These are phyloP conservation scores for Gastrolobium villosum DNA, from an alignment of 306 rosid species.

Conservation along the genomic window DNA sequence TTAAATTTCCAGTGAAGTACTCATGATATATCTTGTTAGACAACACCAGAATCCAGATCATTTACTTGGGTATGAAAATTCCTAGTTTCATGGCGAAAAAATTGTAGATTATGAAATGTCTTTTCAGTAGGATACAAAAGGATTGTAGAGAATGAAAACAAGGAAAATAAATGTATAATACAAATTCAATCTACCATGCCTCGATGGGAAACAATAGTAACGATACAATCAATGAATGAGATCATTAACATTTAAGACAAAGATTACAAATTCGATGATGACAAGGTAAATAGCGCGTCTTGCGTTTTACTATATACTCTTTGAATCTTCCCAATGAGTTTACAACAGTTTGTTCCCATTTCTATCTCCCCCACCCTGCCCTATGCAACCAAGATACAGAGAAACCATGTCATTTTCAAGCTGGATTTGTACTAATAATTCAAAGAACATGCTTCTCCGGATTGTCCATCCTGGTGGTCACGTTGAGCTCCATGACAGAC, in stretches of 20 bases:
- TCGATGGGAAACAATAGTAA: constrained; percentile 35
- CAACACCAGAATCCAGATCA: too few relatives aligned
- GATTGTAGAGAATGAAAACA: constrained; percentile 33
- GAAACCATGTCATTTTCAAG: constrained; percentile 57
- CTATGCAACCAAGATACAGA: background rate
- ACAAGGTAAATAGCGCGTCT: constrained; percentile 28
- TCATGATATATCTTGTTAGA: too few relatives aligned
- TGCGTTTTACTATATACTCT: constrained; percentile 46
- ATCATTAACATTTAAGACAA: constrained; percentile 43
- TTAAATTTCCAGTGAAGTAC: too few relatives aligned
- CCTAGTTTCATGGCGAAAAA: constrained; percentile 8
- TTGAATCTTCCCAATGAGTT: constrained; percentile 30
- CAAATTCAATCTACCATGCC: constrained; percentile 23
- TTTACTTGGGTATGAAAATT: background rate
- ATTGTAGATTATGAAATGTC: background rate
- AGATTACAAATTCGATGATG: constrained; percentile 25
- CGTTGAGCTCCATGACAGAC: constrained; percentile 68
- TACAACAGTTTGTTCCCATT: constrained; percentile 27
- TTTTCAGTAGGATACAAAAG: constrained; percentile 6
- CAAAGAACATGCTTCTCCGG: constrained; percentile 59
- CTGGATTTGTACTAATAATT: constrained; percentile 57
- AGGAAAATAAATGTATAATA: constrained; percentile 24
- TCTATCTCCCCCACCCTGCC: constrained; percentile 14
- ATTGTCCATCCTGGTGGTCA: constrained; percentile 74
- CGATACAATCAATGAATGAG: constrained; percentile 49